Base-by-base conservation (phyloP, 768 basidiomycete genomes). In the Rhodotorula paludigena region DNA sequence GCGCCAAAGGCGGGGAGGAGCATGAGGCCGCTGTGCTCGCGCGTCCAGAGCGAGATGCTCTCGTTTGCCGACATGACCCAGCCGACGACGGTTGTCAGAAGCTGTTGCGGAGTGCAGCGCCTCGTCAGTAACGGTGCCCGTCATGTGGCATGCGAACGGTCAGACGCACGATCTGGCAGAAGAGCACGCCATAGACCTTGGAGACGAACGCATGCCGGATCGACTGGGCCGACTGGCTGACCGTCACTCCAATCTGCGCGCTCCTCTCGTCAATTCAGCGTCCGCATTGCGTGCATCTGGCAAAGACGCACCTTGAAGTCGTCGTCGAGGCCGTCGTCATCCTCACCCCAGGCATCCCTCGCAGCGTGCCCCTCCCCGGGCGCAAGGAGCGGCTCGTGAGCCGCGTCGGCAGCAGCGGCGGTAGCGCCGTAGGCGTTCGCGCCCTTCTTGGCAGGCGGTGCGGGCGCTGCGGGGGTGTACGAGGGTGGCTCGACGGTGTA, bases 111-210 rank as follows among this genome's bases (percentile, higher is more conserved):
- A 2, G 23, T 14, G 25, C 14, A 14, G 23, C 25, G 14, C 23
- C 15, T 14, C 25, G 45, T 47, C 45, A 42, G 33, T 18, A n/a
- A n/a, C n/a, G n/a, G n/a, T n/a, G n/a, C n/a, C n/a, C n/a, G n/a
- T n/a, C n/a, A n/a, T n/a, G n/a, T n/a, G n/a, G n/a, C n/a, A n/a
- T n/a, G n/a, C 5, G 30, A 21, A 23, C 15, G 38, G 7, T 21
- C 3, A 28, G 35, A 44, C 90, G 36, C 30, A 76, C 66, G 21
- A 80, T 64, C 62, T 81, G 80, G 20, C 75, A 63, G 69, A 80
- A 86, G 7, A 98, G 85, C 74, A 94, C 91, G 36, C 84, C 85
- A 79, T 91, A 94, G 42, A 76, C 73, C 81, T 96, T 96, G 77
- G 90, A 84, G 63, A 97, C 82, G 79, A 97, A 97, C 0, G 76